Evolutionary conservation across 768 basidiomycete genomes (phyloP).

Genomic region (Grammothele lineata): DNA sequence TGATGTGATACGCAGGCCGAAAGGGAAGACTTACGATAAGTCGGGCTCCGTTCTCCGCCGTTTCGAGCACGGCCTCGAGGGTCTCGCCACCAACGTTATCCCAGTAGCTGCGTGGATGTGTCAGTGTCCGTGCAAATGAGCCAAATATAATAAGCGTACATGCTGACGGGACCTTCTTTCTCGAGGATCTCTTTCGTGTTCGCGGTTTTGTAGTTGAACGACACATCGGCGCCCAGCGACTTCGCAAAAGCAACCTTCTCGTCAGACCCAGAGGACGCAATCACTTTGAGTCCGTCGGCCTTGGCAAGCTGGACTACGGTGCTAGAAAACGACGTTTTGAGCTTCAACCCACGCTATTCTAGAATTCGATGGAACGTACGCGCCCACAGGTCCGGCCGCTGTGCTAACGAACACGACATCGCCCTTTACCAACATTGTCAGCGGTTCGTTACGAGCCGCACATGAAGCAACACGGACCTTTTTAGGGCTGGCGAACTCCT

Average conservation of each 20-base stretch:
- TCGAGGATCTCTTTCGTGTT: constrained; percentile 46
- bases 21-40: not conserved
- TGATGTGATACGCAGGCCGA: too few species aligned
- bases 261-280: constrained; percentile 67
- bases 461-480: constrained; percentile 29
- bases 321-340: not conserved
- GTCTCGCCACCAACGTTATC: constrained; percentile 31
- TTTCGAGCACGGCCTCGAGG: constrained; percentile 25
- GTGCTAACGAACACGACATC: constrained; percentile 47
- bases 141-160: constrained; percentile 17
- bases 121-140: not conserved
- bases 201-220: constrained; percentile 71
- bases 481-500: constrained; percentile 36
- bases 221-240: constrained; percentile 59
- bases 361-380: constrained; percentile 31
- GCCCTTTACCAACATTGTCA: constrained; percentile 47
- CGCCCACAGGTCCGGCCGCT: constrained; percentile 53
- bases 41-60: not conserved
- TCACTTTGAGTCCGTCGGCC: constrained; percentile 49
- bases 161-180: constrained; percentile 53
- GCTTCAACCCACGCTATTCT: constrained; percentile 39
- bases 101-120: constrained; percentile 22
- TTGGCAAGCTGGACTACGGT: constrained; percentile 42
- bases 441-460: too few species aligned
- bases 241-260: constrained; percentile 64